Conservation (phyloP, 2,329 filamentous ascomycete genomes). For the Geosmithia putterillii region DNA sequence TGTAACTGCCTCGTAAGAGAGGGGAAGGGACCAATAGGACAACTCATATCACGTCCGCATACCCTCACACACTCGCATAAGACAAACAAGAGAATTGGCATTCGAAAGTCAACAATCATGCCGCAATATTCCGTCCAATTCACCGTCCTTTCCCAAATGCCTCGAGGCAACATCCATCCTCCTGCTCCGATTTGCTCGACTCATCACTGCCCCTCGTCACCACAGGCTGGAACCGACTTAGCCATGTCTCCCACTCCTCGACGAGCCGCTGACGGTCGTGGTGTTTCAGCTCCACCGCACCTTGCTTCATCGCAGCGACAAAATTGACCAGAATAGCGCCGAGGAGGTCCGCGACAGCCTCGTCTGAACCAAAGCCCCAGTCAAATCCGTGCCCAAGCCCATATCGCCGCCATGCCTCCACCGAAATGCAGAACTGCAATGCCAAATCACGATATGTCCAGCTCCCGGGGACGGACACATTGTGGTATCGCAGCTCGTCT, state of each 20-base stretch:
- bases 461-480: background rate
- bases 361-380: slow-evolving; percentile 4
- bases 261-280: slow-evolving; percentile 3
- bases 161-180: background rate
- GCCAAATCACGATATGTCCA: slow-evolving; percentile 1
- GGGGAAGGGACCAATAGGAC: background rate
- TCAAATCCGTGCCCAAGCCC: background rate
- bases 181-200: background rate
- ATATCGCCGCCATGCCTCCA: slow-evolving; percentile 5
- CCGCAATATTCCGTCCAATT: background rate
- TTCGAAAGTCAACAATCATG: background rate
- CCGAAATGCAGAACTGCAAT: slow-evolving; percentile 2
- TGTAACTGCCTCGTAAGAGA: background rate
- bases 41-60: background rate
- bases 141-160: background rate
- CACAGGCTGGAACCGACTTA: slow-evolving; percentile 8
- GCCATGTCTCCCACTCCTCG: slow-evolving; percentile 16
- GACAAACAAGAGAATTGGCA: background rate
- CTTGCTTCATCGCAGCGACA: slow-evolving; percentile 8
- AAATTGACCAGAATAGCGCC: slow-evolving; percentile 9
- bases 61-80: background rate
- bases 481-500: background rate
- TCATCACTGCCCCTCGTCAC: background rate
- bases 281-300: background rate
- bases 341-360: slow-evolving; percentile 1